Conservation (phyloP, 768 basidiomycete genomes). For the Suillus occidentalis region DNA sequence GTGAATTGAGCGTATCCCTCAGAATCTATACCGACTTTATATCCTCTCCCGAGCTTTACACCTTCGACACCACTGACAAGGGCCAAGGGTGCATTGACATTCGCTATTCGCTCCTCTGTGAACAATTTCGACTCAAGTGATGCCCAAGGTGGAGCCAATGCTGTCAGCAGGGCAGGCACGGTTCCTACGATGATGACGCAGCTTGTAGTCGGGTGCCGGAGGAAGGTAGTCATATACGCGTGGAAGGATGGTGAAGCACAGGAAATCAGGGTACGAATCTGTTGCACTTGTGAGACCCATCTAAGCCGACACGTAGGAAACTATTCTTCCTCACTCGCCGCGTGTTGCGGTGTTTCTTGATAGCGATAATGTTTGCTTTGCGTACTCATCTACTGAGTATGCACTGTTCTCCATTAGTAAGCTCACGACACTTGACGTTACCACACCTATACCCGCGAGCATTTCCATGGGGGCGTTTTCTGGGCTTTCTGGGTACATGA, state of each 20-base stretch:
- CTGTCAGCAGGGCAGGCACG: conserved; percentile 33
- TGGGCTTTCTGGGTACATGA: conserved; percentile 84
- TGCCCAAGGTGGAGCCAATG: conserved; percentile 16
- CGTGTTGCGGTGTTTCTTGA: conserved; percentile 77
- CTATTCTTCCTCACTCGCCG: conserved; percentile 85
- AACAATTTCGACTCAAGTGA: conserved; percentile 39
- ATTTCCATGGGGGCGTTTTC: conserved; percentile 72
- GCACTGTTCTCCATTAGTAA: conserved; percentile 68
- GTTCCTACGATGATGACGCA: conserved; percentile 72
- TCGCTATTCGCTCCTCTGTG: conserved; percentile 68
- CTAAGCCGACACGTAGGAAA: conserved; percentile 57
- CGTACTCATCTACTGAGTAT: conserved; percentile 68
- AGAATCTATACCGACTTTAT: conserved; percentile 78
- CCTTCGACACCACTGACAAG: conserved; percentile 72
- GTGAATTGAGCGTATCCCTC: conserved; percentile 6
- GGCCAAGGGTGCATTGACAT: conserved; percentile 81
- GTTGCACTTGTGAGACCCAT: neutral
- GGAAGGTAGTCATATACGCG: conserved; percentile 80
- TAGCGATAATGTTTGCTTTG: conserved; percentile 62
- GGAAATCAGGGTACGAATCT: conserved; percentile 55
- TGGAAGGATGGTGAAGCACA: conserved; percentile 87
- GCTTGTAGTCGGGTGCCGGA: conserved; percentile 81
- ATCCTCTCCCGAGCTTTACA: conserved; percentile 69
- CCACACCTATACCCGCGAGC: conserved; percentile 40
- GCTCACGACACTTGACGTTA: conserved; percentile 56